Evolutionary conservation across 2,329 filamentous ascomycete species (phyloP).

Genomic region (Aspergillus phoenicis): DNA sequence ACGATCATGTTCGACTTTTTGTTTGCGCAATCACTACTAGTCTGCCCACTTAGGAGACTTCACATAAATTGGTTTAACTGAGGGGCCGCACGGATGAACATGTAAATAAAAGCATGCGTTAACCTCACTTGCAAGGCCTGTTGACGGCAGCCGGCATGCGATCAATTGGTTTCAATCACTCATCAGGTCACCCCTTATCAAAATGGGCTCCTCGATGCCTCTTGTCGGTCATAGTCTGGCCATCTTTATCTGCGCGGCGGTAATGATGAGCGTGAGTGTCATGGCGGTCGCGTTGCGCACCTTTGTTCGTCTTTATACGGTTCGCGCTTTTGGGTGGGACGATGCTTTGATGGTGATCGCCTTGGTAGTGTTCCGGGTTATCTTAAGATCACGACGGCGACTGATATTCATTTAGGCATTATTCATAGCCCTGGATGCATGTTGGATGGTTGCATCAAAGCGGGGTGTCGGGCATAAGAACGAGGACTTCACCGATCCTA

Average conservation of each 20-base stretch:
- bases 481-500: background rate
- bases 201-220: slow-evolving; percentile 19
- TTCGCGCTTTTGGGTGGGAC: slow-evolving; percentile 29
- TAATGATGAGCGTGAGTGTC: slow-evolving; percentile 24
- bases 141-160: background rate
- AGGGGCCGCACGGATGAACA: background rate
- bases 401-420: slow-evolving; percentile 8
- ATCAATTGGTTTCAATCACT: background rate
- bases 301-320: slow-evolving; percentile 26
- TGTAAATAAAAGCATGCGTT: background rate
- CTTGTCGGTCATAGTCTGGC: slow-evolving; percentile 23
- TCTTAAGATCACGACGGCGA: background rate
- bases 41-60: background rate
- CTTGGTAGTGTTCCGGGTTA: slow-evolving; percentile 14
- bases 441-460: slow-evolving; percentile 11
- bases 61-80: background rate
- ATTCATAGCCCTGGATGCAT: slow-evolving; percentile 1
- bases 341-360: slow-evolving; percentile 28
- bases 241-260: slow-evolving; percentile 21
- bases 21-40: background rate
- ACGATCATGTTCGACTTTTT: background rate
- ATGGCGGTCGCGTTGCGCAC: slow-evolving; percentile 23
- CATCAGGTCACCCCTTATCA: background rate
- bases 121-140: background rate
- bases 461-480: slow-evolving; percentile 13